These are phyloP conservation scores for Vaccinium corymbosum DNA, from an alignment of 148 eudicot genomes.

Conservation along the genomic window DNA sequence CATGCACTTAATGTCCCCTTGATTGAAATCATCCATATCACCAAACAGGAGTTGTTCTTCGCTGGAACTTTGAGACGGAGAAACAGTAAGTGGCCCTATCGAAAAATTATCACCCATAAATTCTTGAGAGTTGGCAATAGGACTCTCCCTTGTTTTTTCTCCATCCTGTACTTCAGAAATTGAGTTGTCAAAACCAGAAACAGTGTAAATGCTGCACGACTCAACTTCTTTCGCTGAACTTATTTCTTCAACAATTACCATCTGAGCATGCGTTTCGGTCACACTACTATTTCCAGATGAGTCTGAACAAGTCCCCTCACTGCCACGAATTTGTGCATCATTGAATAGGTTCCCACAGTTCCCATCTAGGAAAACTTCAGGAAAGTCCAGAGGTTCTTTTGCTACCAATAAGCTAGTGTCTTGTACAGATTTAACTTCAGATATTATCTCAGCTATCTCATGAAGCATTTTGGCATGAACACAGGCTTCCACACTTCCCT, in stretches of 20 bases:
- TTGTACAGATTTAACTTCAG: slow-evolving; percentile 22
- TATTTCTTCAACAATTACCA: slow-evolving; percentile 12
- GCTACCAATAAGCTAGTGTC: slow-evolving; percentile 19
- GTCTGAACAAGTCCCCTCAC: slow-evolving; percentile 18
- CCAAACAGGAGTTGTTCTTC: slow-evolving; percentile 63
- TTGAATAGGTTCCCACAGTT: slow-evolving; percentile 9
- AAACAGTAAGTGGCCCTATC: background rate
- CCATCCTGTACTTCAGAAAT: slow-evolving; percentile 17
- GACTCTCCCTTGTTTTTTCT: slow-evolving; percentile 8
- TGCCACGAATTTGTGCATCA: slow-evolving; percentile 13
- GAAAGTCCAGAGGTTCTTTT: slow-evolving; percentile 19
- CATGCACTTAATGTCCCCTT: slow-evolving; percentile 14
- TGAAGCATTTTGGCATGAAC: slow-evolving; percentile 8
- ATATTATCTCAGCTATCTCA: slow-evolving; percentile 14
- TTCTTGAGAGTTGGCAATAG: slow-evolving; percentile 17
- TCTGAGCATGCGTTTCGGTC: slow-evolving; percentile 18
- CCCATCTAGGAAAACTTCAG: background rate
- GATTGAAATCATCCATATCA: slow-evolving; percentile 44
- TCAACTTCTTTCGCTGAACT: slow-evolving; percentile 25
- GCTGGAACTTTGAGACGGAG: slow-evolving; percentile 25
- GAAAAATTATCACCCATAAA: slow-evolving; percentile 12
- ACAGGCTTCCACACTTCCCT: slow-evolving; percentile 14
- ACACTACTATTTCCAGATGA: slow-evolving; percentile 16
- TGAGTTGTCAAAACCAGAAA: slow-evolving; percentile 20
- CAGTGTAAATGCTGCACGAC: slow-evolving; percentile 20